Base-by-base conservation (phyloP, 2,329 filamentous ascomycete genomes). In the Metarhizium sp. region DNA sequence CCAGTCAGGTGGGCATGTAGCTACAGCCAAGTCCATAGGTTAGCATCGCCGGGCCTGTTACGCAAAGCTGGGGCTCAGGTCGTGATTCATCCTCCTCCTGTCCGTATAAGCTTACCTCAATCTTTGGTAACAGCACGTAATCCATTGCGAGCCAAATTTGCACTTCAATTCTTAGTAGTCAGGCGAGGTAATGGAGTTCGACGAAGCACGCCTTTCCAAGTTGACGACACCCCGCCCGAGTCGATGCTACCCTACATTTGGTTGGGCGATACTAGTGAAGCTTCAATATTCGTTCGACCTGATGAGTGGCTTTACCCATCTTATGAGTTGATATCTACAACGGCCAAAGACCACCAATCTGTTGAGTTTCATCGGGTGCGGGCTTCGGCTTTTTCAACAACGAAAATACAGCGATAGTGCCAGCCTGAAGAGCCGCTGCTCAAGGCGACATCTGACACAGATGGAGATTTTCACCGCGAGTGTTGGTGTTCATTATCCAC, bases 1-100 rank as follows among this genome's bases (percentile, higher is more conserved):
- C 89, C 88, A 45, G 84, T 88, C 48, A 94, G 77, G 69, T 94
- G 88, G 59, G 89, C 88, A 64, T 94, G 89, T 53, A 92, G 79
- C 85, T 91, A 13, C 50, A 50, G 11, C 40, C 32, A 20, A 10
- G 18, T 45, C 3, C 38, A 40, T 46, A 38, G 46, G 50, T 55
- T 18, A 25, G 50, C 48, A 6, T n/a, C 5, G 14, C 25, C 10
- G 1, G 32, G 20, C 10, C 20, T 3, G 49, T 50, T 32, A 11
- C 2, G 8, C 20, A 46, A n/a, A 6, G 8, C 29, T 11, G 43
- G 6, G 4, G 43, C 7, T 25, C 13, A 14, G n/a, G 16, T 25
- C 25, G 25, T 11, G 8, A 50, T 32, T 36, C 16, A 25, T 36
- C 10, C 7, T 30, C 16, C n/a, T 14, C 43, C 43, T 11, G 6